These are phyloP conservation scores for Choanephora cucurbitarum DNA, from an alignment of 371 early-diverging fungal genomes.

Conservation along the genomic window DNA sequence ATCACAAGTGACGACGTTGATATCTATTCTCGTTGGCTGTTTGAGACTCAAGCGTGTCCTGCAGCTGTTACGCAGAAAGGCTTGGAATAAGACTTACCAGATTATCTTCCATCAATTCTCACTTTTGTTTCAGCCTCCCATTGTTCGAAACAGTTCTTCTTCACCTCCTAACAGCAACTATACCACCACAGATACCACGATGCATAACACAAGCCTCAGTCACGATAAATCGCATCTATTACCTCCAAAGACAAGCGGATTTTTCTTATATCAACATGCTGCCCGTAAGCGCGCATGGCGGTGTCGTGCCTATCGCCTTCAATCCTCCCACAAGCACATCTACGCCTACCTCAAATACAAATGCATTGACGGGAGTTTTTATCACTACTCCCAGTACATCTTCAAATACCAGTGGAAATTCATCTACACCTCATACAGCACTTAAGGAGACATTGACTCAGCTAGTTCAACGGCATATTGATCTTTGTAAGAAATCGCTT, in stretches of 20 bases:
- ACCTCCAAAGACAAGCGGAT: background rate
- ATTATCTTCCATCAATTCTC: slow-evolving; percentile 77
- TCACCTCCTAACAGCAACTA: background rate
- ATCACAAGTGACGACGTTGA: slow-evolving; percentile 69
- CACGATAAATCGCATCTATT: background rate
- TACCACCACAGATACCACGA: background rate
- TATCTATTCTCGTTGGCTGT: slow-evolving; percentile 77
- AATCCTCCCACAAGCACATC: slow-evolving; percentile 9
- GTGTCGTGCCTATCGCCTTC: slow-evolving; percentile 21
- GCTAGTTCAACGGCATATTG: slow-evolving; percentile 60
- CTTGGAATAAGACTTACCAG: slow-evolving; percentile 50
- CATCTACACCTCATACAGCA: slow-evolving; percentile 55
- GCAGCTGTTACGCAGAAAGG: slow-evolving; percentile 53
- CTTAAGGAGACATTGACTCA: slow-evolving; percentile 36
- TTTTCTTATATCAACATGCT: slow-evolving; percentile 28
- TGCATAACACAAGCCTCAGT: slow-evolving; percentile 14
- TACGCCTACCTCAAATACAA: slow-evolving; percentile 8
- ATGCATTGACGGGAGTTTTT: slow-evolving; percentile 14
- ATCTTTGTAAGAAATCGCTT: slow-evolving; percentile 62
- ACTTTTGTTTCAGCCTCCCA: slow-evolving; percentile 68
- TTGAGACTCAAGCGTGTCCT: slow-evolving; percentile 66
- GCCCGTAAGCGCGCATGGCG: slow-evolving; percentile 28
- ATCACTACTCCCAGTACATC: slow-evolving; percentile 5
- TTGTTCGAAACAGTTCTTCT: slow-evolving; percentile 19
- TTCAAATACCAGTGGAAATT: slow-evolving; percentile 40